These are phyloP conservation scores for Penicillium crystallinum DNA, from an alignment of 495 filamentous ascomycete species.

Conservation along the genomic window DNA sequence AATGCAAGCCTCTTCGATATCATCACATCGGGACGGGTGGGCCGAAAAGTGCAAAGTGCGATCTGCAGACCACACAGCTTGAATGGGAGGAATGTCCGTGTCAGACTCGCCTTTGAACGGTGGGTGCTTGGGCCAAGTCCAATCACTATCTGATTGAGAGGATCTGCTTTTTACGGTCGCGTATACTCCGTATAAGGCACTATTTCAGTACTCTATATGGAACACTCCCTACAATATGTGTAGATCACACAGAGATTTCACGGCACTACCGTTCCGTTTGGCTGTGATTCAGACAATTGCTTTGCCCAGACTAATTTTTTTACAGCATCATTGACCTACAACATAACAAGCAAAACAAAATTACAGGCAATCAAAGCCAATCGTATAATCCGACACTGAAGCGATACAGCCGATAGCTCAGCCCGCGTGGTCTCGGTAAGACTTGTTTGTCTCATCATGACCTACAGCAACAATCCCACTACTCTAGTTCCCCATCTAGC, in stretches of 20 bases:
- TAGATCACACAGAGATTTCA: too few relatives aligned
- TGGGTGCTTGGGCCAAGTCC: constrained; percentile 10
- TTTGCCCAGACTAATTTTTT: too few relatives aligned
- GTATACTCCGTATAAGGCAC: not conserved
- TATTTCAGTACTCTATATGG: too few relatives aligned
- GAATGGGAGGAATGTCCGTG: constrained; percentile 16
- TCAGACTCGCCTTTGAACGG: constrained; percentile 6
- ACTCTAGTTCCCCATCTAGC: not conserved
- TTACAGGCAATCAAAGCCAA: not conserved
- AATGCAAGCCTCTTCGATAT: constrained; percentile 25
- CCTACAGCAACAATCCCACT: not conserved
- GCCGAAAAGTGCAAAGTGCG: constrained; percentile 4
- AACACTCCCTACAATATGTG: too few relatives aligned
- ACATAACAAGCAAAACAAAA: not conserved
- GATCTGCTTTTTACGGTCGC: constrained; percentile 1
- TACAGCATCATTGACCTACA: too few relatives aligned
- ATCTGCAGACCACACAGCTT: constrained; percentile 17
- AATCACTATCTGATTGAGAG: not conserved
- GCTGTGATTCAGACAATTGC: too few relatives aligned
- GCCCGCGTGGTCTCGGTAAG: not conserved
- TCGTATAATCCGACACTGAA: not conserved
- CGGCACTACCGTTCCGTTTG: too few relatives aligned
- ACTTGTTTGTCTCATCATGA: constrained; percentile 1
- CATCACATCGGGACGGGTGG: constrained; percentile 17
- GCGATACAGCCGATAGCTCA: not conserved